Conservation (phyloP, 2,329 filamentous ascomycete genomes). For the Elsinoe ampelina region DNA sequence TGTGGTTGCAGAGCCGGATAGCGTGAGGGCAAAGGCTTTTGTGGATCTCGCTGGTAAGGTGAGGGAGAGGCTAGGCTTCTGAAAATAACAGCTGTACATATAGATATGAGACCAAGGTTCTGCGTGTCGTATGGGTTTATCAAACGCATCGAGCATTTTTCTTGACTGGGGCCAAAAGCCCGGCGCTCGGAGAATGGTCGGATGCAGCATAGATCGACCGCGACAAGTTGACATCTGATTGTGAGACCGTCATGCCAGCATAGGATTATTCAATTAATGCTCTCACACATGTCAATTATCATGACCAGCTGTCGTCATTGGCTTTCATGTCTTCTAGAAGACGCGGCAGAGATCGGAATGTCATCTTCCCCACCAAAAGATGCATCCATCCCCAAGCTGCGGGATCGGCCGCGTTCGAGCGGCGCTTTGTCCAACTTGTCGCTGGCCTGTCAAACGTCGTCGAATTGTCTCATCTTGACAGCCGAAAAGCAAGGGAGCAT, state of each 20-base stretch:
- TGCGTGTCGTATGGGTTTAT: background rate
- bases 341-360: no score
- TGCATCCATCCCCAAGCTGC: background rate
- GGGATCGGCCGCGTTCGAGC: background rate
- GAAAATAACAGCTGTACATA: background rate
- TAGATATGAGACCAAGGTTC: background rate
- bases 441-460: slow-evolving; percentile 2
- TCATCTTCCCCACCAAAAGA: background rate
- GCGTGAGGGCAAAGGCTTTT: slow-evolving; percentile 63
- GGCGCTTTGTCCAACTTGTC: background rate
- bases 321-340: no score
- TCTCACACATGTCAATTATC: background rate
- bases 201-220: background rate
- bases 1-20: slow-evolving; percentile 74
- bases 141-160: background rate
- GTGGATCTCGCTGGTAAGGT: slow-evolving; percentile 29
- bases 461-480: slow-evolving; percentile 5
- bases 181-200: background rate
- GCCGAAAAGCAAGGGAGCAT: background rate
- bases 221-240: background rate
- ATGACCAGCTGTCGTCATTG: no score
- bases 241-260: no score
- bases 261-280: no score
- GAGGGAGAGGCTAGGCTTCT: slow-evolving; percentile 15
- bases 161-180: background rate